phyloP scores from a whole-genome alignment of 1,284 basidiomycete genomes.

The Puccinia hordei region DNA sequence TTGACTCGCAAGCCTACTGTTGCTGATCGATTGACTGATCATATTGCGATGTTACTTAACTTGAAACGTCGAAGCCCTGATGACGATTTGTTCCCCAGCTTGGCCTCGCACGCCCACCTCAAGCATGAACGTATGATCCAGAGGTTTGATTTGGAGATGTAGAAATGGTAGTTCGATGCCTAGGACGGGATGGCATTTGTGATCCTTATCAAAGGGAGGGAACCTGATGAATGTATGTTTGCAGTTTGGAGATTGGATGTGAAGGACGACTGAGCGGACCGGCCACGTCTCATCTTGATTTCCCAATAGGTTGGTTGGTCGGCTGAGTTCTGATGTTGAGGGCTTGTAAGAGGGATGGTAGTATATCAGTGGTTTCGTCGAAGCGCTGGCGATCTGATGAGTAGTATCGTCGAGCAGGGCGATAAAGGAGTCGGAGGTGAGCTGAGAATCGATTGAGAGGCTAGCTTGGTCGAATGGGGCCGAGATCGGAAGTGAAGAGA shows the following conservation, averaged over 20 bases:
- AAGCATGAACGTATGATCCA: slow-evolving; percentile 40
- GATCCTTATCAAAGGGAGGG: neutral
- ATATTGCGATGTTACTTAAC: neutral
- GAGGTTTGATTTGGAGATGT: slow-evolving; percentile 40
- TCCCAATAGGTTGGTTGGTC: slow-evolving; percentile 19
- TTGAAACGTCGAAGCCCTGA: slow-evolving; percentile 47
- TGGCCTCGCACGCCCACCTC: slow-evolving; percentile 25
- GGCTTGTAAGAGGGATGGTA: slow-evolving; percentile 16
- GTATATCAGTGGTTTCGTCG: slow-evolving; percentile 17
- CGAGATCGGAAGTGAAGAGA: slow-evolving; percentile 42
- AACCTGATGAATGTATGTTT: slow-evolving; percentile 36
- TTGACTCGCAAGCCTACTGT: neutral
- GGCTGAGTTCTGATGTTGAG: neutral
- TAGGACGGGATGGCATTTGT: neutral
- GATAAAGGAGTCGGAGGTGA: slow-evolving; percentile 35
- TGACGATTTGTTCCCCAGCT: neutral
- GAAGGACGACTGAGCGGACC: slow-evolving; percentile 33
- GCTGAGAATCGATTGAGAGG: slow-evolving; percentile 40
- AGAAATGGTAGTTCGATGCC: slow-evolving; percentile 39
- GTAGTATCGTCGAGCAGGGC: slow-evolving; percentile 28
- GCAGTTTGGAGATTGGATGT: slow-evolving; percentile 44
- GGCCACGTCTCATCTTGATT: slow-evolving; percentile 13
- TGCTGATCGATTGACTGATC: neutral
- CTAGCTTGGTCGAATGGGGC: slow-evolving; percentile 35
- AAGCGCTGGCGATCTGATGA: slow-evolving; percentile 2